Conservation (phyloP, 768 basidiomycete species). For the Leccinum obscurum region DNA sequence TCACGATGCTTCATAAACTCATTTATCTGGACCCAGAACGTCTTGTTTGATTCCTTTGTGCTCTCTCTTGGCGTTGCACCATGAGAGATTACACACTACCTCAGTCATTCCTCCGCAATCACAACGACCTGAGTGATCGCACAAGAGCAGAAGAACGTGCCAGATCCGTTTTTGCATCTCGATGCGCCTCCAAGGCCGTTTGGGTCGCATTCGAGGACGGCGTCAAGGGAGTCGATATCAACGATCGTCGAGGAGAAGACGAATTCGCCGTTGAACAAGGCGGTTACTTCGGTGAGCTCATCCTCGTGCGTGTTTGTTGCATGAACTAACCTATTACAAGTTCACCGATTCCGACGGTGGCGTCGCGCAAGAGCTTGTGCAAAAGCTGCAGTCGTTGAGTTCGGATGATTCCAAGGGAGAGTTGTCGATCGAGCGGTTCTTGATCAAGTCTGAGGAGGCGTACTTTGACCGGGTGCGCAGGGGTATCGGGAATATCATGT, state of each 20-base stretch:
- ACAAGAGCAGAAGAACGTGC: conserved; percentile 71
- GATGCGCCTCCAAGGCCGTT: conserved; percentile 77
- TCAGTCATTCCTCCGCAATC: too few species aligned
- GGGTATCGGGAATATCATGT: conserved; percentile 4
- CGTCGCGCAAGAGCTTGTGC: conserved; percentile 85
- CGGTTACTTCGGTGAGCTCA: conserved; percentile 73
- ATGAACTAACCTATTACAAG: conserved; percentile 35
- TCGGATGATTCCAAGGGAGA: conserved; percentile 90
- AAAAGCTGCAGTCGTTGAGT: conserved; percentile 74
- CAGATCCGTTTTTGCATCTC: conserved; percentile 75
- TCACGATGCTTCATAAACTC: too few species aligned
- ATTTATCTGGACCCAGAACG: too few species aligned
- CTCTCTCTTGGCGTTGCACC: too few species aligned
- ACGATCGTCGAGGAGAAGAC: conserved; percentile 90
- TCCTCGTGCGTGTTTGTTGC: background rate
- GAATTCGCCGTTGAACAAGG: conserved; percentile 91
- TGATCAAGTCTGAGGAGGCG: conserved; percentile 88
- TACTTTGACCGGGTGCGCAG: conserved; percentile 89
- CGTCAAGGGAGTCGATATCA: conserved; percentile 89
- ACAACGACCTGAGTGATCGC: conserved; percentile 46
- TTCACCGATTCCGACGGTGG: conserved; percentile 95
- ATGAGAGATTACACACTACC: too few species aligned
- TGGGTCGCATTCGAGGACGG: conserved; percentile 73
- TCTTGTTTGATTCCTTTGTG: too few species aligned
- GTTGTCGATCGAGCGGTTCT: conserved; percentile 87